Evolutionary conservation across 768 basidiomycete genomes (phyloP).

Genomic region (Psilocybe sp.): DNA sequence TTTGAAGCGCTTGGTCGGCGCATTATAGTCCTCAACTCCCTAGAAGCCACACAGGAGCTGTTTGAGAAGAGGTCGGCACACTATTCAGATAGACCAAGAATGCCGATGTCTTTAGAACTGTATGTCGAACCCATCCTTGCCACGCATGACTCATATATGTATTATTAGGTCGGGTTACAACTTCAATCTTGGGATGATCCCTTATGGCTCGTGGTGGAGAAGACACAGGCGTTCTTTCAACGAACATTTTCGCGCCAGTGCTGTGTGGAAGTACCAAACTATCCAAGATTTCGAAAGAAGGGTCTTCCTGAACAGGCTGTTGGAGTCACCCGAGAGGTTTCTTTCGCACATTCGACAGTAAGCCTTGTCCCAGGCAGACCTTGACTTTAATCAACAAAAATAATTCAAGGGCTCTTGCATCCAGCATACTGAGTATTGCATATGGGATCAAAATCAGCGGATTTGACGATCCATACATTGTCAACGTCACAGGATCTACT

Average conservation of each 20-base stretch:
- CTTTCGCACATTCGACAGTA: conserved; percentile 18
- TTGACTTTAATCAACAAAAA: no score
- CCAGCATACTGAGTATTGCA: conserved; percentile 25
- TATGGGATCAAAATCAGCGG: conserved; percentile 30
- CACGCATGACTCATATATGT: no score
- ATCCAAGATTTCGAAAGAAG: conserved; percentile 42
- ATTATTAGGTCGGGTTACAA: no score
- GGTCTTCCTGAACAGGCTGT: conserved; percentile 34
- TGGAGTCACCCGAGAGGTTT: conserved; percentile 12
- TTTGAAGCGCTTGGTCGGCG: no score
- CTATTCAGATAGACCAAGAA: no score
- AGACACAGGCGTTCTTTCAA: conserved; percentile 49
- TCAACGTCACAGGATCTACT: conserved; percentile 27
- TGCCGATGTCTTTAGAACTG: no score
- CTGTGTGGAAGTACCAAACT: conserved; percentile 38
- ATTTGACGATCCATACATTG: conserved; percentile 34
- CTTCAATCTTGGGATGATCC: no score
- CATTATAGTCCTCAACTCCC: no score
- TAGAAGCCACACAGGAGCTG: no score
- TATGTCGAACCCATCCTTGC: no score
- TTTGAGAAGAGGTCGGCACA: no score
- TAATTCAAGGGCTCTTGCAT: conserved; percentile 37
- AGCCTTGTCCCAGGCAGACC: conserved; percentile 1
- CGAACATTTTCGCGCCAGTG: conserved; percentile 42
- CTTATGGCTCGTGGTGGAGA: conserved; percentile 37